Percentiles rank a stretch among this genome's conserved stretches.
Evolutionary conservation across 805 yeast species (phyloP).

Genomic region (Zygoascus tannicola): DNA sequence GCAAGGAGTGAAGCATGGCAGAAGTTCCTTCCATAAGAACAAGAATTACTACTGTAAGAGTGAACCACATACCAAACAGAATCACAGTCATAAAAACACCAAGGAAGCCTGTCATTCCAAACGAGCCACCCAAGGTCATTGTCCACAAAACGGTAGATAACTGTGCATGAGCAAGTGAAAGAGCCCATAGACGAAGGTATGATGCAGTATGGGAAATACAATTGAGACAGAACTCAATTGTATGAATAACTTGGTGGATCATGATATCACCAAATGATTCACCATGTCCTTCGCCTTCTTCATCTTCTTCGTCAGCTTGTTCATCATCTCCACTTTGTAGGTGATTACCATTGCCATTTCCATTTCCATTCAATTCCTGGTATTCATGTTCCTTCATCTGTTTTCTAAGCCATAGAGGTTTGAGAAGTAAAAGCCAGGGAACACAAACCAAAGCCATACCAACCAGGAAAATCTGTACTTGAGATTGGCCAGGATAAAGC

Average conservation of each 20-base stretch:
- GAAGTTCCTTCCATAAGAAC: slow-evolving; percentile 98
- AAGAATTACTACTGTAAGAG: slow-evolving; percentile 78
- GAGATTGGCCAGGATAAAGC: slow-evolving; percentile 69
- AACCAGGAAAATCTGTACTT: slow-evolving; percentile 63
- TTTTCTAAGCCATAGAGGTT: slow-evolving; percentile 65
- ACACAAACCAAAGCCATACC: slow-evolving; percentile 78
- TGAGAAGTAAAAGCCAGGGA: slow-evolving; percentile 80
- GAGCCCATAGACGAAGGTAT: slow-evolving; percentile 91
- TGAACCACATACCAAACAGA: slow-evolving; percentile 92
- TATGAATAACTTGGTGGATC: slow-evolving; percentile 95
- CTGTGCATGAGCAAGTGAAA: slow-evolving; percentile 95
- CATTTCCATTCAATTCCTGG: slow-evolving; percentile 31
- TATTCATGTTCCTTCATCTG: slow-evolving; percentile 46
- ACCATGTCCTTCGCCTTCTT: slow-evolving; percentile 45
- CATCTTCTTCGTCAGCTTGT: slow-evolving; percentile 35
- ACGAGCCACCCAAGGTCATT: slow-evolving; percentile 83
- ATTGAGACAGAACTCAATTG: slow-evolving; percentile 93
- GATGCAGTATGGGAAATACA: slow-evolving; percentile 99
- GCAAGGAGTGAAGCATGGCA: slow-evolving; percentile 96
- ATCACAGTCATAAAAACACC: slow-evolving; percentile 71
- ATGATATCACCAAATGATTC: slow-evolving; percentile 84
- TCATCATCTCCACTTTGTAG: slow-evolving; percentile 24
- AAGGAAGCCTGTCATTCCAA: slow-evolving; percentile 50
- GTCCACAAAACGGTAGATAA: slow-evolving; percentile 91
- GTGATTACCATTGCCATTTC: slow-evolving; percentile 6